Evolutionary conservation across 148 eudicot genomes (phyloP), one percentile per base, ranked within the genome.

Genomic region (Cornus suecica): DNA sequence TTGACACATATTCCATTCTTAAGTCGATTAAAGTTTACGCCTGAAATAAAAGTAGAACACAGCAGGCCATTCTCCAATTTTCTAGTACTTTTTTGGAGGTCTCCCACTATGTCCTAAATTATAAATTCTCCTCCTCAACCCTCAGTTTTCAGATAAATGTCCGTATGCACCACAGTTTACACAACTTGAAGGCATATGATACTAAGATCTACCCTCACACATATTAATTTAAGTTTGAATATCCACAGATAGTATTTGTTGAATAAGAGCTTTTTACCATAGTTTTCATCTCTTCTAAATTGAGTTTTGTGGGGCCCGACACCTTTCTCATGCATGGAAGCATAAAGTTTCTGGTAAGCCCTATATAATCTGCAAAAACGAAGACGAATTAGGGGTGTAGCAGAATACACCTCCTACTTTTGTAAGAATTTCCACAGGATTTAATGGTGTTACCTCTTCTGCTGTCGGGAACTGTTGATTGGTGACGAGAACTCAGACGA

Each of bases 221-320:
- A 29, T n/a, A 51, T 73, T 26, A 34, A 7, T 31, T 16, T 30
- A 20, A 66, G 22, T 30, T 58, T 30, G 23, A 23, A 66, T 6
- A 30, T 66, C 42, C 45, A 66, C 25, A 66, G 11, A 66, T 4
- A 37, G 37, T 25, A 16, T 22, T 3, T 6, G 60, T 16, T 52
- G 65, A 28, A 60, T 31, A n/a, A 48, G 51, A 54, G 65, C 45
- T 25, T 37, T n/a, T 79, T 76, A 95, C 99, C 99, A 82, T 92
- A 92, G 83, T 92, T 87, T 78, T 92, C 94, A 73, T 95, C 97
- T 86, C 97, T 90, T 83, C 96, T 90, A 62, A 92, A 95, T 82
- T 92, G 99, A 73, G 99, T 95, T 84, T 87, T 95, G 84, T 95
- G 99, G 70, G 97, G 96, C 20, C 99, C 97, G 64, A 75, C 78